phyloP scores from a whole-genome alignment of 106 monocot genomes.

The Narthecium ossifragum region DNA sequence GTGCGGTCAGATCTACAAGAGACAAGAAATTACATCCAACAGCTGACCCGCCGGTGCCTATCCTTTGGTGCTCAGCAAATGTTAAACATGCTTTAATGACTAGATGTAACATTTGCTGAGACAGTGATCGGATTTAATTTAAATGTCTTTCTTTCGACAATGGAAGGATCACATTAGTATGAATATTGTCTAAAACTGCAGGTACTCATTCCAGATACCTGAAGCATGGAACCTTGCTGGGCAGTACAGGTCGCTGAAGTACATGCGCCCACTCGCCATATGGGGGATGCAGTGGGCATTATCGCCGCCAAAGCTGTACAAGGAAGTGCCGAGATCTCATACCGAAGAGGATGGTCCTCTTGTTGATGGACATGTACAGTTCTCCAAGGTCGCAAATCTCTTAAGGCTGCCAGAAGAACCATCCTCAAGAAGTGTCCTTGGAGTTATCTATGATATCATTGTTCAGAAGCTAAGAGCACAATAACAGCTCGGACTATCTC shows the following conservation, averaged over 20 bases:
- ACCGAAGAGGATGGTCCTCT: slow-evolving; percentile 1
- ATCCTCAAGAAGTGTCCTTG: slow-evolving; percentile 37
- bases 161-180: too few relatives aligned
- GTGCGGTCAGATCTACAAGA: too few relatives aligned
- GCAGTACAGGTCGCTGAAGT: slow-evolving; percentile 71
- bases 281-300: slow-evolving; percentile 99
- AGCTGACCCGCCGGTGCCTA: neutral
- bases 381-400: slow-evolving; percentile 55
- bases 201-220: slow-evolving; percentile 92
- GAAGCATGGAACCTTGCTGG: slow-evolving; percentile 84
- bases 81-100: neutral
- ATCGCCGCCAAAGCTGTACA: slow-evolving; percentile 54
- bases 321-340: slow-evolving; percentile 16
- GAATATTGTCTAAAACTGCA: slow-evolving; percentile 14
- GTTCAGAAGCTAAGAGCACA: slow-evolving; percentile 10
- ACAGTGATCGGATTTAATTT: neutral
- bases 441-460: slow-evolving; percentile 51
- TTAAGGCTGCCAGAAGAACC: slow-evolving; percentile 57
- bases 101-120: neutral
- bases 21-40: neutral
- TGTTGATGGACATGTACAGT: slow-evolving; percentile 21
- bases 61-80: neutral
- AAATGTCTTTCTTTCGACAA: neutral
- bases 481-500: too few relatives aligned
- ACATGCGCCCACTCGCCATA: slow-evolving; percentile 94